phyloP scores from a whole-genome alignment of 129 eudicot species.

The Escallonia rubra region DNA sequence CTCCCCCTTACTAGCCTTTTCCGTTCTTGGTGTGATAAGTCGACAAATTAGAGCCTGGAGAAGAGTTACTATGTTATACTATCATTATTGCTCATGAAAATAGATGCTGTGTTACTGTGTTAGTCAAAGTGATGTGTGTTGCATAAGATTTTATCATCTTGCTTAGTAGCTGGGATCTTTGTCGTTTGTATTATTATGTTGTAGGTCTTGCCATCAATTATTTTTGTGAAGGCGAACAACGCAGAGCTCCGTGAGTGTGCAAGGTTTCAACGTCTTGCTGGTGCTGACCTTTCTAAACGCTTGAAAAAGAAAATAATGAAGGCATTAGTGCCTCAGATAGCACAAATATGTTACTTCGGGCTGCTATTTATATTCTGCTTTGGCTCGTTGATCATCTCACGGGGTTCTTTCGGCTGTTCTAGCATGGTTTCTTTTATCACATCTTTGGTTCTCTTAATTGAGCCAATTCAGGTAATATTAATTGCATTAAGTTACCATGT shows the following conservation, averaged over 20 bases:
- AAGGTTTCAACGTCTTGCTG: slow-evolving; percentile 72
- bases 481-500: too few relatives aligned
- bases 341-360: slow-evolving; percentile 63
- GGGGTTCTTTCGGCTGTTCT: slow-evolving; percentile 50
- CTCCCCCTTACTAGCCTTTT: too few relatives aligned
- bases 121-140: neutral
- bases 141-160: neutral
- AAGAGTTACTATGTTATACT: too few relatives aligned
- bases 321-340: slow-evolving; percentile 80
- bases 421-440: slow-evolving; percentile 70
- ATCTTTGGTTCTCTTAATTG: slow-evolving; percentile 74
- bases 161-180: neutral
- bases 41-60: too few relatives aligned
- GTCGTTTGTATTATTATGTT: slow-evolving; percentile 15
- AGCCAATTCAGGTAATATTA: slow-evolving; percentile 74
- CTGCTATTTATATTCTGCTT: slow-evolving; percentile 44
- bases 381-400: slow-evolving; percentile 47
- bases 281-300: slow-evolving; percentile 43
- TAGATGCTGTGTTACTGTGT: neutral
- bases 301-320: slow-evolving; percentile 76
- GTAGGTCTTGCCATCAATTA: slow-evolving; percentile 82
- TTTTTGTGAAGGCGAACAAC: slow-evolving; percentile 88
- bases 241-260: slow-evolving; percentile 65
- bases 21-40: too few relatives aligned
- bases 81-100: too few relatives aligned